Percentiles rank a stretch among this genome's conserved stretches.
These are phyloP conservation scores for Macroventuria anomochaeta DNA, from an alignment of 2,329 filamentous ascomycete genomes.

Conservation along the genomic window DNA sequence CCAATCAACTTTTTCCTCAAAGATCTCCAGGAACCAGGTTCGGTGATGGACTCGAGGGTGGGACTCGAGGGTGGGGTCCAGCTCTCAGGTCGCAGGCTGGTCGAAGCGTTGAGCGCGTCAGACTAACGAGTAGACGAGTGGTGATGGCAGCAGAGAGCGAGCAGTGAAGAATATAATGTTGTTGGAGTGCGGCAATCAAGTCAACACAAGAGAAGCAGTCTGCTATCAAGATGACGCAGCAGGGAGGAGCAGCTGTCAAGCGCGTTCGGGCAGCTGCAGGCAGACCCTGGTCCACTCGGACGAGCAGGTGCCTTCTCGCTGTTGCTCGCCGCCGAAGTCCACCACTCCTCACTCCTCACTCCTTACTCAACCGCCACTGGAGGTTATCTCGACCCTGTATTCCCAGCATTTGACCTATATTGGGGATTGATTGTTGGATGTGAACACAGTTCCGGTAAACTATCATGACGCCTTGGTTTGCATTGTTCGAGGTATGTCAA, in stretches of 20 bases:
- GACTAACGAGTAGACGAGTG: conserved; percentile 4
- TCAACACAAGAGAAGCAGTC: background rate
- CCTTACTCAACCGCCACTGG: conserved; percentile 2
- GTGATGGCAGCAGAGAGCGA: background rate
- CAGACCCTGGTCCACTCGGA: conserved; percentile 4
- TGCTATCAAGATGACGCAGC: background rate
- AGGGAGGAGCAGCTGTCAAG: background rate
- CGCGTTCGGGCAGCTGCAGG: background rate
- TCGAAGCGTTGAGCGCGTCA: conserved; percentile 18
- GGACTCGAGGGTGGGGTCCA: conserved; percentile 20
- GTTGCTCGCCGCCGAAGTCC: conserved; percentile 14
- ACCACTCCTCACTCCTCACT: conserved; percentile 1
- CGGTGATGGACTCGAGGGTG: conserved; percentile 13
- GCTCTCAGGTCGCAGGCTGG: conserved; percentile 24
- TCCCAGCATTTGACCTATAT: too few species aligned
- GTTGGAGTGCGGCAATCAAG: too few species aligned
- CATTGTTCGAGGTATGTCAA: conserved; percentile 41
- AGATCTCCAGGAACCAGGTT: conserved; percentile 23
- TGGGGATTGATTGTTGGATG: background rate
- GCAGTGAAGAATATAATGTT: too few species aligned
- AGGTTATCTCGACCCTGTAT: too few species aligned
- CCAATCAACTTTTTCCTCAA: conserved; percentile 2
- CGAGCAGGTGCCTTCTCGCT: conserved; percentile 2
- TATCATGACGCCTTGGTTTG: conserved; percentile 41
- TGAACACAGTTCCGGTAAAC: background rate